Evolutionary conservation across 2,329 filamentous ascomycete species (phyloP).

Genomic region (Colletotrichum sp.): DNA sequence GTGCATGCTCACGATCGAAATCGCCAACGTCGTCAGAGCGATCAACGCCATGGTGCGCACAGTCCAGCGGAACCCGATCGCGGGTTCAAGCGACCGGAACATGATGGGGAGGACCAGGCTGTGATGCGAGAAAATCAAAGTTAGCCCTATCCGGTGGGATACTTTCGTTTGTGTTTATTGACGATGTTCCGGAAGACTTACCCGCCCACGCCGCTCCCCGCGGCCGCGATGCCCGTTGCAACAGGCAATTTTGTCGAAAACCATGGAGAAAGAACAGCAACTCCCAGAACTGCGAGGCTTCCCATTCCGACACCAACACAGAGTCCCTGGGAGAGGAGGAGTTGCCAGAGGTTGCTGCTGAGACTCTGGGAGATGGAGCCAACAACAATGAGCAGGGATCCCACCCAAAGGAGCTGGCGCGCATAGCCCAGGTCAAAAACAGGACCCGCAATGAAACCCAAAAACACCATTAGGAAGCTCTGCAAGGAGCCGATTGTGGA

Average conservation of each 20-base stretch:
- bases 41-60: slow-evolving; percentile 8
- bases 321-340: slow-evolving; percentile 51
- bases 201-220: slow-evolving; percentile 34
- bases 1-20: slow-evolving; percentile 33
- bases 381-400: slow-evolving; percentile 46
- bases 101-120: slow-evolving; percentile 37
- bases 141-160: slow-evolving; percentile 64
- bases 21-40: background rate
- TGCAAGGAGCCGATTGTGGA: slow-evolving; percentile 54
- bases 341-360: slow-evolving; percentile 49
- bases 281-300: slow-evolving; percentile 39
- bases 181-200: slow-evolving; percentile 40
- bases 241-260: slow-evolving; percentile 32
- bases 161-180: slow-evolving; percentile 32
- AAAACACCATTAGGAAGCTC: slow-evolving; percentile 46
- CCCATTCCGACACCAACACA: slow-evolving; percentile 50
- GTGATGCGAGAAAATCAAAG: slow-evolving; percentile 56
- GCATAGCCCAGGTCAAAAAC: slow-evolving; percentile 53
- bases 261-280: slow-evolving; percentile 36
- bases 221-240: slow-evolving; percentile 36
- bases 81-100: background rate
- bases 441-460: slow-evolving; percentile 47
- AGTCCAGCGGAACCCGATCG: slow-evolving; percentile 13
- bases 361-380: slow-evolving; percentile 52
- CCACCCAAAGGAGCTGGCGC: slow-evolving; percentile 39